Conservation (phyloP, 2,329 filamentous ascomycete genomes). For the Clonostachys chloroleuca region DNA sequence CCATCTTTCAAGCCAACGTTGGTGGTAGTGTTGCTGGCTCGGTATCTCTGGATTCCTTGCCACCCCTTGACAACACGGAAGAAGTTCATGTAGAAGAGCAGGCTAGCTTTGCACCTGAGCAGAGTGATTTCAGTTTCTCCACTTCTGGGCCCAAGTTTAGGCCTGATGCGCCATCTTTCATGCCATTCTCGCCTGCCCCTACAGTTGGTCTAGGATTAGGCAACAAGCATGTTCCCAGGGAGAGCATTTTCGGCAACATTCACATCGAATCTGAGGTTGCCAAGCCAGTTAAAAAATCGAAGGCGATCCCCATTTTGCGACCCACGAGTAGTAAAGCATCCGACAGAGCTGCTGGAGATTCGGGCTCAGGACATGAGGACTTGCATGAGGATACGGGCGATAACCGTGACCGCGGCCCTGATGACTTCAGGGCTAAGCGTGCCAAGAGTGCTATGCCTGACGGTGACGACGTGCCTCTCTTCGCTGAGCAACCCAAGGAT, state of each 20-base stretch:
- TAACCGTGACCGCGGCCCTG: conserved; percentile 57
- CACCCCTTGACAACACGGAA: not conserved
- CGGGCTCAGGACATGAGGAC: not conserved
- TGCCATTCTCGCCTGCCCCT: conserved; percentile 45
- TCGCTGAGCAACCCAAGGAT: conserved; percentile 51
- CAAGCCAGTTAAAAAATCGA: conserved; percentile 68
- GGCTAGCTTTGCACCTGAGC: conserved; percentile 65
- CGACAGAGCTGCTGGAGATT: no score
- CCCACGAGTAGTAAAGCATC: conserved; percentile 47
- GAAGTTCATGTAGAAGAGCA: not conserved
- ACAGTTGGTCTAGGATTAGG: conserved; percentile 6
- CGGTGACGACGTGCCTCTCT: conserved; percentile 70
- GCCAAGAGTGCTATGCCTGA: conserved; percentile 60
- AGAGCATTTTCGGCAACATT: conserved; percentile 67
- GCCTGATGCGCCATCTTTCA: conserved; percentile 74
- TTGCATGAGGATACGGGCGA: conserved; percentile 23
- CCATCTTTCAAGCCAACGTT: conserved; percentile 33
- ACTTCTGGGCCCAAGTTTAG: conserved; percentile 65
- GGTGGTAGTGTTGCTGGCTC: conserved; percentile 3
- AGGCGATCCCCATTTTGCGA: conserved; percentile 76
- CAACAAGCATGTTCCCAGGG: conserved; percentile 22
- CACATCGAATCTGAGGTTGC: conserved; percentile 58
- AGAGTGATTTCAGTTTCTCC: conserved; percentile 65
- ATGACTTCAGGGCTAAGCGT: conserved; percentile 72
- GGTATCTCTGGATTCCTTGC: not conserved